phyloP scores from a whole-genome alignment of 805 yeast species.

The Metschnikowia lunata region DNA sequence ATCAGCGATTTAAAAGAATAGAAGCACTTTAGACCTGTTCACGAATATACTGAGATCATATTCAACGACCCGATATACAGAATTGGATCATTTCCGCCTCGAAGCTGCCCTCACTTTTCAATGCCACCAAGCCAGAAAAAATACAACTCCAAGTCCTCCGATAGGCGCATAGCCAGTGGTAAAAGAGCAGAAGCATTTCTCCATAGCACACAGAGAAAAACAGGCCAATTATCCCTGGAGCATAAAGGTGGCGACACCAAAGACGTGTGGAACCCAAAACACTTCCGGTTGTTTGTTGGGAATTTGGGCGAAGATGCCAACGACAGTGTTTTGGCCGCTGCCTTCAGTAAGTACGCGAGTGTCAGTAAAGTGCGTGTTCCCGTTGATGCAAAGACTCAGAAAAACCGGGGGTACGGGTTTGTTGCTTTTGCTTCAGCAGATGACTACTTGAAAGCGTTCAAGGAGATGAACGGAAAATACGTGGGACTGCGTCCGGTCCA shows the following conservation, averaged over 20 bases:
- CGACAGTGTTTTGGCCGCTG: slow-evolving; percentile 49
- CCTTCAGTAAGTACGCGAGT: slow-evolving; percentile 51
- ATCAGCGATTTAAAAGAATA: too few species aligned
- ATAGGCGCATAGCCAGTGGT: slow-evolving; percentile 52
- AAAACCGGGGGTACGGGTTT: slow-evolving; percentile 69
- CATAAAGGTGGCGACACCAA: not conserved
- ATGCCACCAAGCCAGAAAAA: slow-evolving; percentile 11
- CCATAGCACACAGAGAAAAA: slow-evolving; percentile 6
- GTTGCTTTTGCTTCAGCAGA: slow-evolving; percentile 61
- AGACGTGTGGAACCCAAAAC: slow-evolving; percentile 66
- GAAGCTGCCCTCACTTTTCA: too few species aligned
- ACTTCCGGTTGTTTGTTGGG: slow-evolving; percentile 71
- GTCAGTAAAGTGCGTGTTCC: slow-evolving; percentile 61
- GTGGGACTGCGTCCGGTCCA: slow-evolving; percentile 72
- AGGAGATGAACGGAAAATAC: slow-evolving; percentile 72
- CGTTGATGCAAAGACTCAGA: slow-evolving; percentile 37
- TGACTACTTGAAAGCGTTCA: slow-evolving; percentile 67
- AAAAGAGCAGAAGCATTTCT: slow-evolving; percentile 35
- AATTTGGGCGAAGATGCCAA: slow-evolving; percentile 66
- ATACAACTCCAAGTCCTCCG: slow-evolving; percentile 44
- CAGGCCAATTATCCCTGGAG: not conserved
- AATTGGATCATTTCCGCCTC: too few species aligned
- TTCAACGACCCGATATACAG: too few species aligned
- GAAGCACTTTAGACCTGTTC: too few species aligned
- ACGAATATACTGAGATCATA: too few species aligned